Evolutionary conservation across 1,284 basidiomycete genomes (phyloP).

Genomic region (Tausonia pullulans): DNA sequence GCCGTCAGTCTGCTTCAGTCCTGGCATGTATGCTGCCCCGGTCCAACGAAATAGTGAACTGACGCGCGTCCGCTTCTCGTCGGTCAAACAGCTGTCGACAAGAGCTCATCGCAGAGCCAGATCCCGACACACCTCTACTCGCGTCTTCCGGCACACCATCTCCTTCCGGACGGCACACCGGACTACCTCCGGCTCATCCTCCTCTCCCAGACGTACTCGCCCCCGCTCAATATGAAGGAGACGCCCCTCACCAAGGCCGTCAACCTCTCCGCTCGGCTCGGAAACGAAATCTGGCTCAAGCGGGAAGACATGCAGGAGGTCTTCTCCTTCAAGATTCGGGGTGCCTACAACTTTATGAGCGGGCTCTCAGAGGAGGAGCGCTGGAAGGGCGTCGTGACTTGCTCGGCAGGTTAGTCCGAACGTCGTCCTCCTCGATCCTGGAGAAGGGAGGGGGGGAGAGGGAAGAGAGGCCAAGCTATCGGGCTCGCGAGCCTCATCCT

Average conservation of each 20-base stretch:
- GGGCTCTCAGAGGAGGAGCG: conserved; percentile 75
- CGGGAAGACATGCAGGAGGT: conserved; percentile 97
- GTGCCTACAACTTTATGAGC: conserved; percentile 99
- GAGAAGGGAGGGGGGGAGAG: neutral
- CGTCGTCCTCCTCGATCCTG: neutral
- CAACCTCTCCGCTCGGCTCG: conserved; percentile 74
- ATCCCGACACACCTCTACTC: conserved; percentile 34
- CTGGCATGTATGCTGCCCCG: no score
- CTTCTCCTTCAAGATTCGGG: conserved; percentile 96
- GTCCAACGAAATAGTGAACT: no score
- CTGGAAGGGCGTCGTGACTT: conserved; percentile 96
- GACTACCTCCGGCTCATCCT: conserved; percentile 92
- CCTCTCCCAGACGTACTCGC: conserved; percentile 83
- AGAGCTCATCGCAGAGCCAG: conserved; percentile 15
- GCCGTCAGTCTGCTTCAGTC: neutral
- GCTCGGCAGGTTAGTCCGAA: conserved; percentile 81
- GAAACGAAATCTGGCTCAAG: conserved; percentile 92
- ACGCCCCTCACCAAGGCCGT: conserved; percentile 80
- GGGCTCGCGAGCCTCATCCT: no score
- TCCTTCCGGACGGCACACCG: conserved; percentile 43
- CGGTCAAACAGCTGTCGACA: neutral
- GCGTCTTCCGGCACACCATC: conserved; percentile 30
- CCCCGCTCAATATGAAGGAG: conserved; percentile 60
- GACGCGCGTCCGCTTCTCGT: neutral
- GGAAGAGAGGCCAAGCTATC: no score